Conservation (phyloP, 1,139 yeast genomes). For the Candida mesenterica region DNA sequence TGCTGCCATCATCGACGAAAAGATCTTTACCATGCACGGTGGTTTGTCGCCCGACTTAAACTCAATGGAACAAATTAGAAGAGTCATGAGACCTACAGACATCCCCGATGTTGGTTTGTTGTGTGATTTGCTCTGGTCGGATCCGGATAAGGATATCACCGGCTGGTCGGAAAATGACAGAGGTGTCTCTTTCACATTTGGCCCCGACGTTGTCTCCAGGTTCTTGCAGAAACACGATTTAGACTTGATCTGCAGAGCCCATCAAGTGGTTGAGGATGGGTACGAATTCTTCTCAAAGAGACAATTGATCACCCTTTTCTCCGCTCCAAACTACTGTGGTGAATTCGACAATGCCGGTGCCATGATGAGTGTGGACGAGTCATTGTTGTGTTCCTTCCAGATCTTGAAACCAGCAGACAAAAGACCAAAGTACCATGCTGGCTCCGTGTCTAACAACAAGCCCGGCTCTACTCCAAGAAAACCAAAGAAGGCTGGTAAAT, state of each 20-base stretch:
- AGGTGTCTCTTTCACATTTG: conserved; percentile 96
- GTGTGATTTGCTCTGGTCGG: conserved; percentile 96
- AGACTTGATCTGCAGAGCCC: conserved; percentile 97
- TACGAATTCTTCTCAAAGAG: conserved; percentile 95
- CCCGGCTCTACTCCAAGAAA: conserved; percentile 70
- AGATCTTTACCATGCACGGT: conserved; percentile 98
- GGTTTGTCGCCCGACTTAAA: conserved; percentile 96
- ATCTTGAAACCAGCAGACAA: conserved; percentile 97
- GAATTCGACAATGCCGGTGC: conserved; percentile 99
- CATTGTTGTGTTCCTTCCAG: conserved; percentile 94
- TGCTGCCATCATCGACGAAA: conserved; percentile 96
- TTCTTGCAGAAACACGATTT: conserved; percentile 93
- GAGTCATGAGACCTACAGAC: conserved; percentile 98
- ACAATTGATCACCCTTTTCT: conserved; percentile 89
- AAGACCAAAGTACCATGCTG: conserved; percentile 65
- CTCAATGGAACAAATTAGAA: conserved; percentile 96
- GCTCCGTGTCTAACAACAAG: conserved; percentile 43
- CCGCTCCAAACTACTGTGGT: conserved; percentile 98
- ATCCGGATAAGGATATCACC: conserved; percentile 95
- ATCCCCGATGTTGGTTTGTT: conserved; percentile 95
- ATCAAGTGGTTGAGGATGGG: conserved; percentile 98
- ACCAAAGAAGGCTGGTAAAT: conserved; percentile 62
- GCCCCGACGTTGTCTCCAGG: conserved; percentile 94
- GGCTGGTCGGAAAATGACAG: conserved; percentile 99
- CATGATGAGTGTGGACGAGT: conserved; percentile 98